These are phyloP conservation scores for Euphorbia pulcherrima DNA, from an alignment of 345 rosid genomes.

Conservation along the genomic window DNA sequence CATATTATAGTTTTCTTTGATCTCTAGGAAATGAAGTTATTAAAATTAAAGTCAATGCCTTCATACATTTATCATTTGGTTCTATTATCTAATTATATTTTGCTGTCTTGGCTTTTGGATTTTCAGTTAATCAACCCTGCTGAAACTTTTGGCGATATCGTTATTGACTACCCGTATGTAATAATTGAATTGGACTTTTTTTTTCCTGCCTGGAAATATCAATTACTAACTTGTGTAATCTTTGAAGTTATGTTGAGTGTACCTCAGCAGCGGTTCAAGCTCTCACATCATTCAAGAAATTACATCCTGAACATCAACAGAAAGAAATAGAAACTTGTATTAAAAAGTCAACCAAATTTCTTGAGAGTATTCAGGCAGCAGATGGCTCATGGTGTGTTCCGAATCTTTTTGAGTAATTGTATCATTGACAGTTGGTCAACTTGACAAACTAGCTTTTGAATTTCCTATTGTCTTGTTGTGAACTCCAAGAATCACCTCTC, in stretches of 20 bases:
- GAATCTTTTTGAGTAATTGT: conserved; percentile 4
- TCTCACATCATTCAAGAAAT: conserved; percentile 57
- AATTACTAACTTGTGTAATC: background rate
- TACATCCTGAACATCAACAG: conserved; percentile 68
- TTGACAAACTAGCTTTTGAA: background rate
- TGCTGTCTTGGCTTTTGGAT: background rate
- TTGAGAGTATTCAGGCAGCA: conserved; percentile 63
- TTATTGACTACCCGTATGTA: conserved; percentile 93
- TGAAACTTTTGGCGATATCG: conserved; percentile 97
- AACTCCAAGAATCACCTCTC: background rate
- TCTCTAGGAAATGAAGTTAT: background rate
- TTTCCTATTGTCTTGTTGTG: background rate
- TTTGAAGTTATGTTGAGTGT: conserved; percentile 78
- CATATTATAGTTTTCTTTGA: background rate
- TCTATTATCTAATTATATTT: background rate
- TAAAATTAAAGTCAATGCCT: background rate
- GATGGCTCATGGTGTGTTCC: conserved; percentile 92
- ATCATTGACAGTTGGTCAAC: conserved; percentile 8
- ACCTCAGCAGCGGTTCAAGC: conserved; percentile 94
- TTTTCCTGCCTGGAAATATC: background rate
- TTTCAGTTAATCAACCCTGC: conserved; percentile 87
- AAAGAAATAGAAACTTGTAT: conserved; percentile 74
- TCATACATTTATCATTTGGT: background rate
- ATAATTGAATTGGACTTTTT: conserved; percentile 10
- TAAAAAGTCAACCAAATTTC: conserved; percentile 54